phyloP scores from a whole-genome alignment of 768 basidiomycete species.

The Suillus tomentosus region DNA sequence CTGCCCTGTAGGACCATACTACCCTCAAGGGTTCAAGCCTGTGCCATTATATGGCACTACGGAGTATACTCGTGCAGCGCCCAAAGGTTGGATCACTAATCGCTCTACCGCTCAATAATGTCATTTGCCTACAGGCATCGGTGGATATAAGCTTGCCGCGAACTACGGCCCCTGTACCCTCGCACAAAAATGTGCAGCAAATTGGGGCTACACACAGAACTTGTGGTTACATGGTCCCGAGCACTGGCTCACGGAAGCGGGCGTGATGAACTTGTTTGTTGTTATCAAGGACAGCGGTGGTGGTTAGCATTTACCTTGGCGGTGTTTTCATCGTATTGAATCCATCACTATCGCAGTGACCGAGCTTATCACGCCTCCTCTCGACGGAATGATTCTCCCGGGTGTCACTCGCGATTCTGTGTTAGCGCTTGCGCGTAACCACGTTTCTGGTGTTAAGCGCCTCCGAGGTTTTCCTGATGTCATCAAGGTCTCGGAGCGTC shows the following conservation, averaged over 20 bases:
- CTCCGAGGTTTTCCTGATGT: slow-evolving; percentile 57
- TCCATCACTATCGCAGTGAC: slow-evolving; percentile 30
- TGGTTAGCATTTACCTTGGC: slow-evolving; percentile 37
- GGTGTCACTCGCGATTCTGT: slow-evolving; percentile 65
- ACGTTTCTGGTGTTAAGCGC: slow-evolving; percentile 48
- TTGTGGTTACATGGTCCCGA: slow-evolving; percentile 82
- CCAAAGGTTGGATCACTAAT: slow-evolving; percentile 57
- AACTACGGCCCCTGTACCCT: slow-evolving; percentile 89
- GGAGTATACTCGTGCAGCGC: slow-evolving; percentile 80
- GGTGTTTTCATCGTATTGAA: background rate
- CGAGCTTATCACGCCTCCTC: slow-evolving; percentile 66
- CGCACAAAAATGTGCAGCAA: slow-evolving; percentile 77
- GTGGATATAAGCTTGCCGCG: slow-evolving; percentile 83
- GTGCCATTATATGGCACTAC: slow-evolving; percentile 84
- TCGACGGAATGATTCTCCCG: slow-evolving; percentile 66
- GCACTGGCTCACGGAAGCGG: slow-evolving; percentile 62
- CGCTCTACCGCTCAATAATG: background rate
- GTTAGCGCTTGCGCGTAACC: slow-evolving; percentile 54
- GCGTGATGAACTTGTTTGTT: slow-evolving; percentile 92
- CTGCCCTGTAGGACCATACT: slow-evolving; percentile 76
- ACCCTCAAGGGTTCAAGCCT: slow-evolving; percentile 86
- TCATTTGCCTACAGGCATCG: slow-evolving; percentile 58
- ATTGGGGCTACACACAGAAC: slow-evolving; percentile 82
- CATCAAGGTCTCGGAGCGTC: slow-evolving; percentile 64
- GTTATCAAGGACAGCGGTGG: slow-evolving; percentile 74